A percentile compares a stretch with the other conserved stretches of the same genome.
phyloP scores from a whole-genome alignment of 2,329 filamentous ascomycete species.

The Aspergillus sp. region DNA sequence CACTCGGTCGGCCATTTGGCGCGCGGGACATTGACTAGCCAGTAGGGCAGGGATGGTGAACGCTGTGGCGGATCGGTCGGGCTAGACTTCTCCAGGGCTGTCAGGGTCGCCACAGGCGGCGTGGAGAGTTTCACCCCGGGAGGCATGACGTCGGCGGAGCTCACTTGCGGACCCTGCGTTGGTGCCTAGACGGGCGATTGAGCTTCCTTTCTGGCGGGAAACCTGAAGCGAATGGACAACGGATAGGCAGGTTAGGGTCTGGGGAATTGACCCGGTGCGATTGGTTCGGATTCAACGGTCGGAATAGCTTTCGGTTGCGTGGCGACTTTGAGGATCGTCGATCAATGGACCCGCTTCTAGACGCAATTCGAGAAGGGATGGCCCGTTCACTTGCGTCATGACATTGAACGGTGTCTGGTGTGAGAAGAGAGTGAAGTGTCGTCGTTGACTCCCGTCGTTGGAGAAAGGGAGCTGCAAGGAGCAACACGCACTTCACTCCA shows the following conservation, averaged over 20 bases:
- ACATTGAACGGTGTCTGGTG: neutral
- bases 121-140: conserved; percentile 8
- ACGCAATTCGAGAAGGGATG: conserved; percentile 16
- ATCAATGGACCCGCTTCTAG: conserved; percentile 3
- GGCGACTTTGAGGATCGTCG: conserved; percentile 8
- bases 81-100: neutral
- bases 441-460: neutral
- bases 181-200: too few species aligned
- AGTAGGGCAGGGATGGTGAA: conserved; percentile 58
- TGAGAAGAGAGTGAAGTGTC: neutral
- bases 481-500: neutral
- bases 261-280: too few species aligned
- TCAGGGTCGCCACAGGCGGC: neutral
- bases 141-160: neutral
- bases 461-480: neutral
- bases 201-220: too few species aligned
- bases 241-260: neutral
- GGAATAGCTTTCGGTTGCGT: conserved; percentile 9
- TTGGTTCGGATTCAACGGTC: conserved; percentile 6
- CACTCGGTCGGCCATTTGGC: conserved; percentile 63
- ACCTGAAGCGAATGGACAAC: conserved; percentile 4
- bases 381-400: conserved; percentile 1
- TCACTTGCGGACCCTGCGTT: neutral
- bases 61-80: neutral
- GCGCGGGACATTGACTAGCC: conserved; percentile 75